Evolutionary conservation across 129 eudicot genomes (phyloP), one percentile per base, ranked within the genome.

Genomic region (Rutidosis leptorrhynchoides): DNA sequence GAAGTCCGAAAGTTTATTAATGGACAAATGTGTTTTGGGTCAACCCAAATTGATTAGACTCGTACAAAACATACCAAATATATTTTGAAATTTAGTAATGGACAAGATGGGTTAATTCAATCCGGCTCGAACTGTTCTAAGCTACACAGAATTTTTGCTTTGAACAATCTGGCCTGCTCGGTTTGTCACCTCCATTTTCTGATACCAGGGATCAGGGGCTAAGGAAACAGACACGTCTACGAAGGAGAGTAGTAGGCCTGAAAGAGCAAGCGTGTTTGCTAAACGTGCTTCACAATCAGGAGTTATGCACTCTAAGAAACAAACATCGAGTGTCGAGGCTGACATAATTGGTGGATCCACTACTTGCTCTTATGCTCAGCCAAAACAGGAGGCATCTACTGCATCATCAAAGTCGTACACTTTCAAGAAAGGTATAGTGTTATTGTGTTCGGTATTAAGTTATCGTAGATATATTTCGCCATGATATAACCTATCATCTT

Each of bases 291-390:
- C 86, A 37, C 81, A 76, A 46, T 53, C 81, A 2, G 81, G 88
- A 21, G 80, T 75, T 29, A 52, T 83, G 77, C 87, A 82, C 70
- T 67, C 74, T 7, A 92, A 83, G 76, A 92, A 85, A 73, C 89
- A 89, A 69, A 82, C 95, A 62, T 92, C 96, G 51, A 85, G 95
- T 72, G 95, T 85, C 52, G 96, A 88, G 81, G 98, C 96, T 62
- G 95, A 92, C 74, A 85, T 88, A 26, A 72, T 89, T 61, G 94
- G 85, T 65, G 95, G 90, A 12, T 92, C 98, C 32, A 73, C 81
- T 30, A 52, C 84, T 43, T 72, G 87, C 64, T 80, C 96, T 58
- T 87, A 80, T 58, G 95, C 87, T 51, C 91, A 77, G 58, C 96
- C 95, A 19, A 92, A 83, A 79, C 95, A 82, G 78, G 98, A 88